Evolutionary conservation across 2,329 filamentous ascomycete species (phyloP).

Genomic region (Trematosphaeria pertusa): DNA sequence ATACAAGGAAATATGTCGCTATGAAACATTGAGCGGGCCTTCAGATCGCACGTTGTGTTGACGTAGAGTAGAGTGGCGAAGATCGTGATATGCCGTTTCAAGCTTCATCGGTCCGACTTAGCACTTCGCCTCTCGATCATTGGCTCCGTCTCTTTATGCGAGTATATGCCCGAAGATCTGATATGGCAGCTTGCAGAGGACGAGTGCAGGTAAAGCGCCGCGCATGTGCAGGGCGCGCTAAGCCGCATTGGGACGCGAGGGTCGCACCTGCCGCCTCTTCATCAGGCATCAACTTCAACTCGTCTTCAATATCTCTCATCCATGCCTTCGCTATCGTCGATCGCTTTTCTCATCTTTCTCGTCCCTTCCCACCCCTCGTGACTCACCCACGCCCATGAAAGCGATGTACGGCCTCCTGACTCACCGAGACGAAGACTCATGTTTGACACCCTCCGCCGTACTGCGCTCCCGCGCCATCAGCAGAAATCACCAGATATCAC

Average conservation of each 20-base stretch:
- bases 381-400: neutral
- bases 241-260: neutral
- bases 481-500: neutral
- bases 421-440: neutral
- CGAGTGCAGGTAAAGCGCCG: neutral
- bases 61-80: too few species aligned
- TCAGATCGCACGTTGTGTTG: too few species aligned
- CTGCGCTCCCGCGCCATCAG: neutral
- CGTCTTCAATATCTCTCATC: neutral
- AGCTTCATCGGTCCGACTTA: too few species aligned
- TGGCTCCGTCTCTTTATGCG: neutral
- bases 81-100: too few species aligned
- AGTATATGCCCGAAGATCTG: neutral
- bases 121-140: too few species aligned
- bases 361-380: too few species aligned
- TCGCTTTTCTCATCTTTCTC: too few species aligned
- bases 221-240: constrained; percentile 1
- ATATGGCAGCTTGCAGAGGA: neutral
- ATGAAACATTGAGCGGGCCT: too few species aligned
- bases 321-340: neutral
- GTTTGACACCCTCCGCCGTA: too few species aligned
- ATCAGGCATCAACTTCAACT: constrained; percentile 5
- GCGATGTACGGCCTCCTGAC: constrained; percentile 2
- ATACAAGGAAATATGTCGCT: too few species aligned
- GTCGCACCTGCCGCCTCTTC: neutral